Conservation (phyloP, 805 yeast genomes). For the Candida hispaniensis region DNA sequence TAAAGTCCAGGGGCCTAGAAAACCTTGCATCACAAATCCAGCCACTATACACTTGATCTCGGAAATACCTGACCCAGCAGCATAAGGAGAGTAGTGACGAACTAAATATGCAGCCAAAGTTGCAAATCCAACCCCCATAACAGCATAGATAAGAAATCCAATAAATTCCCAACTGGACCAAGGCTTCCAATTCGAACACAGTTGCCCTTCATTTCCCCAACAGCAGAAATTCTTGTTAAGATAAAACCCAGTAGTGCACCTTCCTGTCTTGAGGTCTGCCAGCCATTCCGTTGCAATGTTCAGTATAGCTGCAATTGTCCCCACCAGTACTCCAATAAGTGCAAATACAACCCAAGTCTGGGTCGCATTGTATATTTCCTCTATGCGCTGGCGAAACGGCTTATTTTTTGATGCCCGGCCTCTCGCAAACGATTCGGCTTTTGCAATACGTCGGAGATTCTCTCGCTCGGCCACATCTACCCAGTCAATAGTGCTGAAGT, state of each 20-base stretch:
- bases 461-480: conserved; percentile 41
- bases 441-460: conserved; percentile 22
- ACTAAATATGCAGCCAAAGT: conserved; percentile 58
- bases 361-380: conserved; percentile 25
- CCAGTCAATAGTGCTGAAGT: conserved; percentile 46
- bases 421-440: conserved; percentile 16
- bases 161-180: conserved; percentile 42
- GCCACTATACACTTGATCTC: conserved; percentile 91
- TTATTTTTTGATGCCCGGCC: too few relatives aligned
- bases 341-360: conserved; percentile 69
- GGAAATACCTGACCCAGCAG: conserved; percentile 96
- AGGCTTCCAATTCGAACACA: conserved; percentile 57
- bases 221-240: conserved; percentile 74
- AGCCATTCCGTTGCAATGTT: conserved; percentile 80
- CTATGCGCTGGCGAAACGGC: conserved; percentile 15
- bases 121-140: conserved; percentile 52
- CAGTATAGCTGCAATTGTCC: conserved; percentile 70
- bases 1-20: conserved; percentile 63
- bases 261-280: conserved; percentile 68
- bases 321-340: conserved; percentile 64
- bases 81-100: conserved; percentile 64
- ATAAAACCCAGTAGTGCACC: conserved; percentile 60
- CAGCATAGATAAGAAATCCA: conserved; percentile 46
- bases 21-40: conserved; percentile 73
- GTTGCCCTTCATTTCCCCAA: conserved; percentile 40